phyloP scores from a whole-genome alignment of 2,329 filamentous ascomycete species.

The Falciphora oryzae region DNA sequence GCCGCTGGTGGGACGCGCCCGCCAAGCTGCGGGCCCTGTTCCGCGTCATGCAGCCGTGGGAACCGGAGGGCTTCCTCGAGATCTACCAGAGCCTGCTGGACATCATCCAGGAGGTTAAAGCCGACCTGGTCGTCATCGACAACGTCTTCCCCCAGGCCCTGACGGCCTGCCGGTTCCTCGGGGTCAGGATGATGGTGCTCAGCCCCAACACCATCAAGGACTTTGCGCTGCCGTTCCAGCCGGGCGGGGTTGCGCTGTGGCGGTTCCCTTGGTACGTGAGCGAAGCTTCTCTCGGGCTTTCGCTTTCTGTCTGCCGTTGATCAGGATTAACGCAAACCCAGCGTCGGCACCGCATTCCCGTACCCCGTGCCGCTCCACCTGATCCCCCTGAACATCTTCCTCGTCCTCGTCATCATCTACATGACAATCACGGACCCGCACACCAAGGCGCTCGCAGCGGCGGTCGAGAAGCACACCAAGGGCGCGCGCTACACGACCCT shows the following conservation, averaged over 20 bases:
- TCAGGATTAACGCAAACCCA: conserved; percentile 20
- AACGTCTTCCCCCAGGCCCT: conserved; percentile 36
- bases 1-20: neutral
- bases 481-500: conserved; percentile 10
- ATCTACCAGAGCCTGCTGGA: conserved; percentile 31
- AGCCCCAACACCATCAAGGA: conserved; percentile 29
- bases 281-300: conserved; percentile 3
- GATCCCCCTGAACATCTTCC: conserved; percentile 34
- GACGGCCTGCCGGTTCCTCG: conserved; percentile 33
- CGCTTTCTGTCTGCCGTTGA: neutral
- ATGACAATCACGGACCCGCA: conserved; percentile 12
- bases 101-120: conserved; percentile 30
- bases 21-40: neutral
- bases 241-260: conserved; percentile 29
- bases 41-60: conserved; percentile 28
- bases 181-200: conserved; percentile 22
- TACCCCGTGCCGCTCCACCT: conserved; percentile 39
- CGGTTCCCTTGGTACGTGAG: conserved; percentile 32
- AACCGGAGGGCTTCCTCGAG: conserved; percentile 32
- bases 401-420: conserved; percentile 15
- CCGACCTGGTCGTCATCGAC: conserved; percentile 37
- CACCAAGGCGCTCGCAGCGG: conserved; percentile 4
- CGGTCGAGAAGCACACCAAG: neutral
- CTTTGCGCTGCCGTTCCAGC: conserved; percentile 32
- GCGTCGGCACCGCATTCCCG: conserved; percentile 34